Conservation (phyloP, 768 basidiomycete species). For the Tricholoma flavovirens region DNA sequence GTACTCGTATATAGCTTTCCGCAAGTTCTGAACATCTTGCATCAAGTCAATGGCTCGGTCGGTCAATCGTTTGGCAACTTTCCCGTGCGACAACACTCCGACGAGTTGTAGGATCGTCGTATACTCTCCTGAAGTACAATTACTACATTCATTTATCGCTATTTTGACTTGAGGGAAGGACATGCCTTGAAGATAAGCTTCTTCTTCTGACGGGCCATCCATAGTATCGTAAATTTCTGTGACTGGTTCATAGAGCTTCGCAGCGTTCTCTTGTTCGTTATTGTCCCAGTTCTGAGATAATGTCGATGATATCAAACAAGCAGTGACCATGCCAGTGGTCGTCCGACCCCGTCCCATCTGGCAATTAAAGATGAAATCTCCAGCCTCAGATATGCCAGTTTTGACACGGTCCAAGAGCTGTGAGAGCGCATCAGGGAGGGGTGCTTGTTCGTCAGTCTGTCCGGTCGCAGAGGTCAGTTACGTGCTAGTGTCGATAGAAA, state of each 20-base stretch:
- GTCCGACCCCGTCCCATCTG: slow-evolving; percentile 93
- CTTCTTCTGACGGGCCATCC: slow-evolving; percentile 82
- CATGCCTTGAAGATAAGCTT: slow-evolving; percentile 81
- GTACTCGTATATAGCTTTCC: slow-evolving; percentile 93
- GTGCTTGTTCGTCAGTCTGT: slow-evolving; percentile 95
- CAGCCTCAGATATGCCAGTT: slow-evolving; percentile 48
- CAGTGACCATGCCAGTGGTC: slow-evolving; percentile 94
- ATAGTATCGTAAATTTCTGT: slow-evolving; percentile 57
- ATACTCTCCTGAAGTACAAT: slow-evolving; percentile 71
- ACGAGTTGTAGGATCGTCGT: slow-evolving; percentile 95
- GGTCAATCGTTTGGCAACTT: slow-evolving; percentile 84
- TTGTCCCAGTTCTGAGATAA: slow-evolving; percentile 43
- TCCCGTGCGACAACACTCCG: slow-evolving; percentile 86
- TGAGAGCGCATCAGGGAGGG: slow-evolving; percentile 79
- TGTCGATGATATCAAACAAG: slow-evolving; percentile 77
- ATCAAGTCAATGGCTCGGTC: slow-evolving; percentile 87
- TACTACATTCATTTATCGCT: background rate
- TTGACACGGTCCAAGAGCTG: slow-evolving; percentile 74
- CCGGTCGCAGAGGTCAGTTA: slow-evolving; percentile 4
- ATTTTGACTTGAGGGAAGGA: background rate
- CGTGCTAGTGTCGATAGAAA: background rate
- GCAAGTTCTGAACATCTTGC: slow-evolving; percentile 95
- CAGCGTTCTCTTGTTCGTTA: slow-evolving; percentile 31
- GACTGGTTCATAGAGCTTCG: slow-evolving; percentile 28
- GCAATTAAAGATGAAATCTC: slow-evolving; percentile 91